phyloP scores from a whole-genome alignment of 805 yeast species.

The Ogataea thermomethanolica region DNA sequence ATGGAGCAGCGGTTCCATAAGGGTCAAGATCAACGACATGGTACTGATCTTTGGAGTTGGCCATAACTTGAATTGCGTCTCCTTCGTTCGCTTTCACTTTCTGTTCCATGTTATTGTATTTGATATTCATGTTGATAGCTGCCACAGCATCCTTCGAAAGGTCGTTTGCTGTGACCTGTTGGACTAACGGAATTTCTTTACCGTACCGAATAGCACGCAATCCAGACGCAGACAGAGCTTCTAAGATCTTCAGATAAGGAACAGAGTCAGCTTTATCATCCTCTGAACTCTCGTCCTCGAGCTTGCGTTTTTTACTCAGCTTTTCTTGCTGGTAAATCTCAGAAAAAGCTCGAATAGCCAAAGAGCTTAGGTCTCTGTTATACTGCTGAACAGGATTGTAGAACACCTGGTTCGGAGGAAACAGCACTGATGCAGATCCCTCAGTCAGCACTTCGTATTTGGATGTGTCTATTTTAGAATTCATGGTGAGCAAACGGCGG shows the following conservation, averaged over 20 bases:
- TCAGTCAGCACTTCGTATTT: constrained; percentile 46
- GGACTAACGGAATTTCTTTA: constrained; percentile 77
- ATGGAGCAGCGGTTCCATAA: constrained; percentile 96
- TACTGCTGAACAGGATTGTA: constrained; percentile 97
- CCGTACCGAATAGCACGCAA: constrained; percentile 91
- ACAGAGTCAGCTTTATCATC: constrained; percentile 8
- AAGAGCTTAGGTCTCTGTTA: constrained; percentile 84
- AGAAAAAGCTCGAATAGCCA: constrained; percentile 85
- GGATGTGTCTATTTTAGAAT: constrained; percentile 10
- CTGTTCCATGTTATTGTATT: constrained; percentile 55
- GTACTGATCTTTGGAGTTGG: constrained; percentile 48
- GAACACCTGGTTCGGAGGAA: constrained; percentile 84
- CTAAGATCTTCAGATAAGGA: constrained; percentile 68
- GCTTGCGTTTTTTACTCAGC: constrained; percentile 28
- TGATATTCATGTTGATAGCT: constrained; percentile 69
- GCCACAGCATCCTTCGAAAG: constrained; percentile 80
- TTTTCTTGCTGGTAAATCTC: constrained; percentile 48
- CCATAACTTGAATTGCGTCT: constrained; percentile 89
- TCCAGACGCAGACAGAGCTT: constrained; percentile 94
- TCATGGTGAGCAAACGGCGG: constrained; percentile 7
- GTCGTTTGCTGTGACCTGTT: constrained; percentile 84
- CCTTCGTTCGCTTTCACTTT: constrained; percentile 70
- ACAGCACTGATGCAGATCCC: constrained; percentile 80
- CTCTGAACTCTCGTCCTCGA: constrained; percentile 7
- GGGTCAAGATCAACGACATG: constrained; percentile 95